Base-by-base conservation (phyloP, 192 early-diverging fungal genomes). In the Rhizophagus sp. region DNA sequence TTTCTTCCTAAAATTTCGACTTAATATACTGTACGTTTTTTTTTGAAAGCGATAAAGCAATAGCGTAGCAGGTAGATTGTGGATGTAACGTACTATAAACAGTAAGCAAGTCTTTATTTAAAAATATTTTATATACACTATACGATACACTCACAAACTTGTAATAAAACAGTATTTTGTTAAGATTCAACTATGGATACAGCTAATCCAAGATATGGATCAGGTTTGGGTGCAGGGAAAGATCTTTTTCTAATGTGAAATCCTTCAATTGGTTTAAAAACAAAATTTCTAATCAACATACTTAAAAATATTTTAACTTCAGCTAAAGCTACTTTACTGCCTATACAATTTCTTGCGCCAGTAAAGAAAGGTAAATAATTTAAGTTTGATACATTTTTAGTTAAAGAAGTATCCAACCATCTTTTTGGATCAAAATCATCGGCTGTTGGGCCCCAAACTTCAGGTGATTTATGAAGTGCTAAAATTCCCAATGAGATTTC, bases 301-400 rank as follows among this genome's bases (percentile, higher is more conserved):
- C 52, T 13, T 25, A 91, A 39, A 5, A 90, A 63, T 50, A 90
- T 79, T 81, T 90, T 91, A 62, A 87, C 81, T 81, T 91, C 90
- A 24, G 85, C 81, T 74, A 86, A 69, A 44, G 90, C 90, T 78
- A 91, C 87, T 78, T 82, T 84, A 63, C 83, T 80, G 13, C 89
- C 90, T 33, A 91, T 90, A 52, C 90, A 91, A n/a, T 85, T 83
- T 11, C 89, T 68, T n/a, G 82, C 76, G 19, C 90, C 90, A 8
- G 85, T 84, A 61, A 84, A 63, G 66, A 91, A 90, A 0, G 90
- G 88, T 4, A 74, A 15, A 34, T 82, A 86, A 2, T 77, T 81
- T 78, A 70, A 83, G 30, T 66, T 70, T 1, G 82, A 78, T 10
- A 83, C 74, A 75, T 74, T 65, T 67, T 78, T 79, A 24, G 78